Conservation (phyloP, 148 eudicot genomes). For the Rhododendron simsii region DNA sequence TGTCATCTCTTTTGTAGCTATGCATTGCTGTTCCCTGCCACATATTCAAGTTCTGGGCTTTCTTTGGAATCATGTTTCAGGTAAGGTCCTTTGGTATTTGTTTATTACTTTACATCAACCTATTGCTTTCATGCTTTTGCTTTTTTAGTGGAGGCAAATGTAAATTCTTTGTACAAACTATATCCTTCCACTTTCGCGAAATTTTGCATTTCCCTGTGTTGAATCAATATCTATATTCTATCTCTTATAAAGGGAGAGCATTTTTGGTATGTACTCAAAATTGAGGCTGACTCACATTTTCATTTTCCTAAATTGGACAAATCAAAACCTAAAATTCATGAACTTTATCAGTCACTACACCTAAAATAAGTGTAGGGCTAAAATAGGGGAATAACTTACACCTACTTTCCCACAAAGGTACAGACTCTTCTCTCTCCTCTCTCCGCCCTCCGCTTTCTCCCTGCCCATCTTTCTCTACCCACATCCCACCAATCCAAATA, state of each 20-base stretch:
- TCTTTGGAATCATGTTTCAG: slow-evolving; percentile 91
- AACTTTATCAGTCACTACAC: neutral
- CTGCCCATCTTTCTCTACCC: neutral
- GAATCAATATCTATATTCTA: neutral
- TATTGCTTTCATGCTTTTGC: neutral
- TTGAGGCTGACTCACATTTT: neutral
- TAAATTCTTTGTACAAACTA: neutral
- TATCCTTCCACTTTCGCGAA: neutral
- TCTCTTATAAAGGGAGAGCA: neutral
- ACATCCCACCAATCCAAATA: neutral
- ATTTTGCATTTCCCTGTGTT: neutral
- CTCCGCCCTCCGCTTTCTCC: neutral
- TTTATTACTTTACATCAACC: neutral
- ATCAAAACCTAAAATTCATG: neutral
- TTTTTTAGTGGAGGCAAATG: neutral
- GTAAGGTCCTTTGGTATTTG: slow-evolving; percentile 27
- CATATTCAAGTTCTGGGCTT: slow-evolving; percentile 94
- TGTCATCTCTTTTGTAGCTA: slow-evolving; percentile 41
- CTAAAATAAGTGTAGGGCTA: neutral
- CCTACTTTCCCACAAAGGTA: neutral
- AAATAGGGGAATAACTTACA: neutral
- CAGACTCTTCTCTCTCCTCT: neutral
- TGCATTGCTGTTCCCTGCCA: slow-evolving; percentile 97
- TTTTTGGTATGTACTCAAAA: neutral
- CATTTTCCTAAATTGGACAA: neutral